Conservation (phyloP, 2,329 filamentous ascomycete species). For the Diplodia intermedia region DNA sequence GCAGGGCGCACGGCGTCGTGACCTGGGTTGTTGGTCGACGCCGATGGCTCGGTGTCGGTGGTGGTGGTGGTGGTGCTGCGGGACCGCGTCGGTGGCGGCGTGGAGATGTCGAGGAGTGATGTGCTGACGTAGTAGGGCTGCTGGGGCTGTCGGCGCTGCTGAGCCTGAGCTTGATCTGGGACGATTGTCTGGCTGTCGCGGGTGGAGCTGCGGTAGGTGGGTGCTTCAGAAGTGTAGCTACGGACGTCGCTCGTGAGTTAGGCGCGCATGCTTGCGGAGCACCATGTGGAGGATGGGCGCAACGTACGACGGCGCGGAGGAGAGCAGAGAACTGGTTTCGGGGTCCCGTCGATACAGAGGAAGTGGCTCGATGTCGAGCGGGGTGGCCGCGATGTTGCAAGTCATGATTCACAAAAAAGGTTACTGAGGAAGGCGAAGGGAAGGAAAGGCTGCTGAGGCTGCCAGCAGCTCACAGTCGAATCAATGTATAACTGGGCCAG, state of each 20-base stretch:
- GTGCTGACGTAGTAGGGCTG: constrained; percentile 29
- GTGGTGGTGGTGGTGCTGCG: constrained; percentile 33
- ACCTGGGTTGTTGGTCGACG: not conserved
- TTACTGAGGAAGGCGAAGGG: not conserved
- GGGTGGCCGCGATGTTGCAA: constrained; percentile 40
- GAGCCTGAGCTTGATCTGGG: not conserved
- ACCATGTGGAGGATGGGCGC: not conserved
- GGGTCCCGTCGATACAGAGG: constrained; percentile 58
- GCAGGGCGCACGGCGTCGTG: constrained; percentile 7
- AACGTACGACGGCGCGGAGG: constrained; percentile 69
- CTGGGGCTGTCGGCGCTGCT: not conserved
- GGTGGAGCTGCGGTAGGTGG: constrained; percentile 66
- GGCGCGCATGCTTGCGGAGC: not conserved
- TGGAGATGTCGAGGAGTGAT: constrained; percentile 30
- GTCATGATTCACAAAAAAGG: constrained; percentile 36
- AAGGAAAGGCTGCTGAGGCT: constrained; percentile 4
- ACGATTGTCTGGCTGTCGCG: constrained; percentile 46
- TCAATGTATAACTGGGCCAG: constrained; percentile 11
- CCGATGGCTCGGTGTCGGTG: constrained; percentile 27
- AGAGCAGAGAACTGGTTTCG: constrained; percentile 71
- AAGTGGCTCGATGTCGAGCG: constrained; percentile 41
- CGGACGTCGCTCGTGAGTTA: not conserved
- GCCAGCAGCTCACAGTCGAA: constrained; percentile 22
- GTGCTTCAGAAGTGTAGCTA: constrained; percentile 62
- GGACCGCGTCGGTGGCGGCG: constrained; percentile 9